Evolutionary conservation across 2,329 filamentous ascomycete species (phyloP), one percentile per base, ranked within the genome.

Genomic region (Colletotrichum salicis): DNA sequence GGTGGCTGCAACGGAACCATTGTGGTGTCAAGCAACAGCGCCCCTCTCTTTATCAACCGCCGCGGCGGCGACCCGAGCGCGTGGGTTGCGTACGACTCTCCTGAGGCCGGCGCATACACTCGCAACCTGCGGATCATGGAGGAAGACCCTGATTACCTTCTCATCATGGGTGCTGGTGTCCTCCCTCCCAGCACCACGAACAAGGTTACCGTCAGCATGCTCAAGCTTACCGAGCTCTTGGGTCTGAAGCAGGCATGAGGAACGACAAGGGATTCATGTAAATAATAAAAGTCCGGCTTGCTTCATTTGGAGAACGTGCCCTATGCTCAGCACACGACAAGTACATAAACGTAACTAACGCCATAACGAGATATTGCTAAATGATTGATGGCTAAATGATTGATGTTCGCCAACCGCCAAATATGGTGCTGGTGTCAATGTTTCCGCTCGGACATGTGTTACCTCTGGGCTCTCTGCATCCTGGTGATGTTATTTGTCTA

Each of bases 161-260:
- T 86, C n/a, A 86, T 88, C 56, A 84, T 84, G 70, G 84, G 84
- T 0, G 85, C 79, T 0, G 83, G 84, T 1, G 79, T 82, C n/a
- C 77, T 86, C 75, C 86, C 86, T 5, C 84, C 84, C 1, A 85
- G 81, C 54, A 86, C 80, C 41, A 83, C 82, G 41, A 87, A 88
- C 54, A 78, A 82, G 76, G 80, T 85, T 3, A 81, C 78, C 15
- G 67, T 82, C 48, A 84, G 81, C 52, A 78, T 84, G 41, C 76
- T 81, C 12, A 74, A 74, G 27, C 64, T 80, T 2, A 78, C 78
- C 0, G 72, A 80, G 72, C 58, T 74, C 8, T 13, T 74, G 22
- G 66, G 61, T 15, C 70, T 73, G n/a, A 66, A 64, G 61, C 65
- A 69, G 57, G 70, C 65, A 27, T 71, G 15, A 59, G 29, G 3